phyloP scores from a whole-genome alignment of 2,329 filamentous ascomycete genomes.

The Aspergillus vadensis region DNA sequence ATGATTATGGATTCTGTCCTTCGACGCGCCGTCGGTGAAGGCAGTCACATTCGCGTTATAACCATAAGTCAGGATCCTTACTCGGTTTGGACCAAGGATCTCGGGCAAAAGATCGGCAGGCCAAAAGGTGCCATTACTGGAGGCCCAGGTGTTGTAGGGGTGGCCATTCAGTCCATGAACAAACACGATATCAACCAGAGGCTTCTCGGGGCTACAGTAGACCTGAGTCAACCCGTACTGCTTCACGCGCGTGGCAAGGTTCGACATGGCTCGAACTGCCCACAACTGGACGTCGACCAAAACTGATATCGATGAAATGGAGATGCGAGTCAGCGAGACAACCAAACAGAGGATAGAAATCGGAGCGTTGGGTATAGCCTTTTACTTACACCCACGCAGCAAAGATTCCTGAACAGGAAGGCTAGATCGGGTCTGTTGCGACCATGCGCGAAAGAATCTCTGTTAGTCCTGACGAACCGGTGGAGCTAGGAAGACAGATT shows the following conservation, averaged over 20 bases:
- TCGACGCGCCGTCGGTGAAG: conserved; percentile 57
- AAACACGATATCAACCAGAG: conserved; percentile 61
- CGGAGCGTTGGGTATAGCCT: too few species aligned
- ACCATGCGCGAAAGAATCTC: not conserved
- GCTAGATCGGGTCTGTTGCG: not conserved
- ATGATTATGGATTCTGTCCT: conserved; percentile 70
- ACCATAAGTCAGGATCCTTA: conserved; percentile 70
- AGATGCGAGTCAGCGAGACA: not conserved
- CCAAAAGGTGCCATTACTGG: conserved; percentile 63
- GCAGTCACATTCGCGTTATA: conserved; percentile 68
- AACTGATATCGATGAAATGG: not conserved
- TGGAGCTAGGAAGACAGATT: not conserved
- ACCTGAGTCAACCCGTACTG: conserved; percentile 47
- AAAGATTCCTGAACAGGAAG: not conserved
- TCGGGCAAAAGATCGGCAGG: conserved; percentile 66
- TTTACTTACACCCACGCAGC: not conserved
- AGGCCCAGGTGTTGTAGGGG: conserved; percentile 64
- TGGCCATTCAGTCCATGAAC: conserved; percentile 71
- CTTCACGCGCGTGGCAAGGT: conserved; percentile 32
- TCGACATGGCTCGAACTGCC: conserved; percentile 20
- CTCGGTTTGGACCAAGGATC: conserved; percentile 58
- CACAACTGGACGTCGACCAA: not conserved
- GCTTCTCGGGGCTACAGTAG: conserved; percentile 39
- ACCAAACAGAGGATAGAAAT: not conserved
- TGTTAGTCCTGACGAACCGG: not conserved